Percentiles rank a stretch among this genome's conserved stretches.
Conservation (phyloP, 805 yeast species). For the Starmerella geochares region DNA sequence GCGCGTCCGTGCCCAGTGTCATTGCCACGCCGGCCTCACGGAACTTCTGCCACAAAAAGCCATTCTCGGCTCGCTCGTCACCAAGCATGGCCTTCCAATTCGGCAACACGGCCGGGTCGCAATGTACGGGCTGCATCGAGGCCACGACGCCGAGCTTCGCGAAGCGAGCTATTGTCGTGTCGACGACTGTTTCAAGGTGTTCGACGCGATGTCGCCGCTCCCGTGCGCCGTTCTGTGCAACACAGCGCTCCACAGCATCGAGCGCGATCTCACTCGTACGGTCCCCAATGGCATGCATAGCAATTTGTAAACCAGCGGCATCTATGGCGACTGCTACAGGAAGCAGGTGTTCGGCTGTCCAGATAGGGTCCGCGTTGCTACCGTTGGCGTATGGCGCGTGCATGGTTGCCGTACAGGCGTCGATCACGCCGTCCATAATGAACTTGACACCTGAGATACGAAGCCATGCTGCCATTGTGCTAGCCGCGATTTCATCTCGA, state of each 20-base stretch:
- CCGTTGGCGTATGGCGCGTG: neutral
- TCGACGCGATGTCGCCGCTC: constrained; percentile 3
- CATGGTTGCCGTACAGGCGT: neutral
- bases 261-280: constrained; percentile 1
- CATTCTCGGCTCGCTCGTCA: neutral
- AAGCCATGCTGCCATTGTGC: neutral
- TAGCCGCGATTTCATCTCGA: neutral
- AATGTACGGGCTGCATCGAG: constrained; percentile 6
- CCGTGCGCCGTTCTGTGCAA: neutral
- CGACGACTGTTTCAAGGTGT: neutral
- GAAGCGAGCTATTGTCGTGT: neutral
- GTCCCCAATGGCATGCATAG: constrained; percentile 5
- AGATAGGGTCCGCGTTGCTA: neutral
- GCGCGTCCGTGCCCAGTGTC: constrained; percentile 3
- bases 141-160: constrained; percentile 2
- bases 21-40: neutral
- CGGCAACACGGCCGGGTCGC: neutral
- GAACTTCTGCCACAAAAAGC: constrained; percentile 1
- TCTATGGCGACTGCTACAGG: neutral
- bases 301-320: neutral
- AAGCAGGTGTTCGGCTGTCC: neutral
- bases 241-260: neutral
- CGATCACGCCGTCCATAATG: constrained; percentile 3
- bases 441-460: neutral
- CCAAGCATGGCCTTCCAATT: constrained; percentile 4